Evolutionary conservation across 306 rosid genomes (phyloP).

Genomic region (Ormosia semicastrata): DNA sequence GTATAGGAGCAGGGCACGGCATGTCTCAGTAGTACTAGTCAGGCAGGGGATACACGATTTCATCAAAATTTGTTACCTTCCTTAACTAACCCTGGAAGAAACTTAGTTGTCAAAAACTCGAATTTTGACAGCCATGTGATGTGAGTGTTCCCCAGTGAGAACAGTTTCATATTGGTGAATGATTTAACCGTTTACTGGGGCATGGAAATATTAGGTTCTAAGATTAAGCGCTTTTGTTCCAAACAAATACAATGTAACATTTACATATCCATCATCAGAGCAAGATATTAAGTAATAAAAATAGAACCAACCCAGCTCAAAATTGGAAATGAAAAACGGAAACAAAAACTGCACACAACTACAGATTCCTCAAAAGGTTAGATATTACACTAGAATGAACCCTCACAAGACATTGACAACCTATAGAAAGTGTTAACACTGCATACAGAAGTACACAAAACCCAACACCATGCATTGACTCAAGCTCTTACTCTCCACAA

Average conservation of each 20-base stretch:
- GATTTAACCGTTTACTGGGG: neutral
- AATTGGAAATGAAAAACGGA: neutral
- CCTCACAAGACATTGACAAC: neutral
- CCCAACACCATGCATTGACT: conserved; percentile 13
- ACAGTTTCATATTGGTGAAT: neutral
- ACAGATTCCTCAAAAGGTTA: conserved; percentile 18
- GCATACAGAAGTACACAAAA: neutral
- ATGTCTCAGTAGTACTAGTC: neutral
- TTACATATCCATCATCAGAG: neutral
- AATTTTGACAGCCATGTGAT: neutral
- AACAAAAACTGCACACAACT: neutral
- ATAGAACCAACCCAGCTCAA: neutral
- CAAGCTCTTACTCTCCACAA: neutral
- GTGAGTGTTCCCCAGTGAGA: neutral
- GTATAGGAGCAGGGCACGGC: neutral
- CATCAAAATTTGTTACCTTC: conserved; percentile 17
- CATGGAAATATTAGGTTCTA: neutral
- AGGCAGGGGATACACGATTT: neutral
- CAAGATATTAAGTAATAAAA: neutral
- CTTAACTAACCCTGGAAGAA: neutral
- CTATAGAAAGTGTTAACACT: neutral
- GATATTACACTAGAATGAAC: conserved; percentile 2
- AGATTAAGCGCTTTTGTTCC: neutral
- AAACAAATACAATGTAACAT: neutral
- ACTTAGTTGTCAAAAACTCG: neutral